Evolutionary conservation across 345 rosid genomes (phyloP).

Genomic region (Aethionema arabicum): DNA sequence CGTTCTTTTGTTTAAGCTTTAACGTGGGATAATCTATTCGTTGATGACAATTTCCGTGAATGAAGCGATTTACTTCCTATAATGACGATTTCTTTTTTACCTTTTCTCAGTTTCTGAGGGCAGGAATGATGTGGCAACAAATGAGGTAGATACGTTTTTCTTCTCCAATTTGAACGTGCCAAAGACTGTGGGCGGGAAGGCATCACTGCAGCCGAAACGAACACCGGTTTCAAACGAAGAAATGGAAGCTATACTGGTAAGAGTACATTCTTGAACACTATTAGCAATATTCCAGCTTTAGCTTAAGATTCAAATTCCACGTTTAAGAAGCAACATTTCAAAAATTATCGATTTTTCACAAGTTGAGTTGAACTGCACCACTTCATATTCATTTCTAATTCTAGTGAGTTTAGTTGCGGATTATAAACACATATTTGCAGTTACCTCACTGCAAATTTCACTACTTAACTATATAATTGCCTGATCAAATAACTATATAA

Average conservation of each 20-base stretch:
- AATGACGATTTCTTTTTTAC: background rate
- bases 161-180: conserved; percentile 54
- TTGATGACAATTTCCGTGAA: background rate
- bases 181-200: conserved; percentile 64
- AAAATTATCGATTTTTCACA: background rate
- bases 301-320: background rate
- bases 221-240: conserved; percentile 76
- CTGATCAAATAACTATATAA: too few relatives aligned
- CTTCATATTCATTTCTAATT: background rate
- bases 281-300: background rate
- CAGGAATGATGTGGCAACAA: conserved; percentile 39
- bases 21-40: background rate
- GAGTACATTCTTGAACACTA: conserved; percentile 21
- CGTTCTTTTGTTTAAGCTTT: background rate
- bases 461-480: background rate
- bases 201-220: conserved; percentile 86
- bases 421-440: background rate
- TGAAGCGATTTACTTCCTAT: background rate
- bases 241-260: conserved; percentile 82
- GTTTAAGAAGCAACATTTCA: background rate
- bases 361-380: background rate
- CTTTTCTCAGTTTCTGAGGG: conserved; percentile 46
- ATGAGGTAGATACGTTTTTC: conserved; percentile 47
- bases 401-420: background rate
- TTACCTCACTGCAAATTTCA: background rate